Percentiles rank a stretch among this genome's conserved stretches.
phyloP scores from a whole-genome alignment of 2,329 filamentous ascomycete species.

The Pseudogymnoascus sp. region DNA sequence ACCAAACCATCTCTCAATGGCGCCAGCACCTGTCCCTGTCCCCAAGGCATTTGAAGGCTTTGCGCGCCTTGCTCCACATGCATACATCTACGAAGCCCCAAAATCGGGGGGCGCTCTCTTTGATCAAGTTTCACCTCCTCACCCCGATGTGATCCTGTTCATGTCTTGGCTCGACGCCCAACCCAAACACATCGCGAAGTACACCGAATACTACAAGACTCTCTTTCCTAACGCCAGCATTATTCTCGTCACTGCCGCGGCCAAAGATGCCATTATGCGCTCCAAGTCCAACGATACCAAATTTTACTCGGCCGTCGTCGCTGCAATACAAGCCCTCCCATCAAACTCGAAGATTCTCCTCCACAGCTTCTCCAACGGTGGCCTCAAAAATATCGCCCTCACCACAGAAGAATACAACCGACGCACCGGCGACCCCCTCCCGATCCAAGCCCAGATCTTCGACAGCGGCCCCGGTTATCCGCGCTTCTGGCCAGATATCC shows the following conservation, averaged over 20 bases:
- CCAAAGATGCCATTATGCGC: constrained; percentile 37
- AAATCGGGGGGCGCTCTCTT: constrained; percentile 8
- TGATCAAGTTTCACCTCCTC: constrained; percentile 5
- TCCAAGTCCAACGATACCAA: constrained; percentile 28
- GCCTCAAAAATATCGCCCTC: constrained; percentile 31
- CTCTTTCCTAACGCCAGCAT: constrained; percentile 37
- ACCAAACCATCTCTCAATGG: not conserved
- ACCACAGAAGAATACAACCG: constrained; percentile 31
- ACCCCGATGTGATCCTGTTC: constrained; percentile 34
- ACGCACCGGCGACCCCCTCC: constrained; percentile 28
- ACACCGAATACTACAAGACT: constrained; percentile 34
- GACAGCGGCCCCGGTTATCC: constrained; percentile 37
- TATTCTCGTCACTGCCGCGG: constrained; percentile 40
- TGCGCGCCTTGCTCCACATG: constrained; percentile 28
- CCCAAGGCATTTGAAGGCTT: constrained; percentile 23
- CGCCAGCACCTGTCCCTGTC: not conserved
- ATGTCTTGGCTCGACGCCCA: constrained; percentile 40
- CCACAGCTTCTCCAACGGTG: constrained; percentile 44
- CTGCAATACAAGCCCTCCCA: constrained; percentile 24
- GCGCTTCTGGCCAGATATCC: constrained; percentile 20
- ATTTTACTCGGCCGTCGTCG: constrained; percentile 31
- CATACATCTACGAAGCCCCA: constrained; percentile 31
- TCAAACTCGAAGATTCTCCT: constrained; percentile 26
- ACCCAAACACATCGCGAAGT: constrained; percentile 37
- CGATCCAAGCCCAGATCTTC: constrained; percentile 32